Evolutionary conservation across 2,329 filamentous ascomycete species (phyloP), one percentile per base, ranked within the genome.

Genomic region (Cordyceps farinosa): DNA sequence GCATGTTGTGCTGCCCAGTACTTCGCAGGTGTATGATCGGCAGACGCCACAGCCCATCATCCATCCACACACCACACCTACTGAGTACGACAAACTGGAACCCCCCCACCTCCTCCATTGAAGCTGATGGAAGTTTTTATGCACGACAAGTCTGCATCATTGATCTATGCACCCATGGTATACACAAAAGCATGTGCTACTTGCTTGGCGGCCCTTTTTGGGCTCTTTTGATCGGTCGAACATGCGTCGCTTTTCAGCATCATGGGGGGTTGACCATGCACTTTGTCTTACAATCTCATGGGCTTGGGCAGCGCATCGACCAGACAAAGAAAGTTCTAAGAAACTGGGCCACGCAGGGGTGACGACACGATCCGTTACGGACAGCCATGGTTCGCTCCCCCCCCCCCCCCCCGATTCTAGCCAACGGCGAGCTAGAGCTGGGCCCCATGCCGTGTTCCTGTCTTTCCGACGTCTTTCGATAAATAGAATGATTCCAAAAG

Each of bases 401-500:
- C 15, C 22, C 29, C 11, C 27, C n/a, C 30, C 47, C 15, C 47
- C 8, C 27, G 17, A 3, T 52, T 52, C 47, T 29, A 34, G 57
- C 57, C 57, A 60, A 52, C 57, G 36, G 36, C 48, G 27, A 34
- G 57, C 38, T 44, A 34, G 27, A 52, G 29, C n/a, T 29, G 3
- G 57, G 17, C 40, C 57, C 48, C 57, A 60, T 60, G 57, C 38
- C 29, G 34, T 15, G n/a, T n/a, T 29, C 4, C 10, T 22, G 22
- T 27, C 5, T 13, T 34, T 47, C n/a, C n/a, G 11, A 9, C n/a
- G 7, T 8, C 30, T 40, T 30, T 8, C 36, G 22, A 22, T 48
- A 30, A 9, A 60, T 32, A 44, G 47, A 10, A 40, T 45, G 57
- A 60, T 60, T 60, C 57, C 57, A 60, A 60, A 60, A 52, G 27